A percentile compares a stretch with the other conserved stretches of the same genome.
These are phyloP conservation scores for Coffea humblotiana DNA, from an alignment of 305 asterid species.

Conservation along the genomic window DNA sequence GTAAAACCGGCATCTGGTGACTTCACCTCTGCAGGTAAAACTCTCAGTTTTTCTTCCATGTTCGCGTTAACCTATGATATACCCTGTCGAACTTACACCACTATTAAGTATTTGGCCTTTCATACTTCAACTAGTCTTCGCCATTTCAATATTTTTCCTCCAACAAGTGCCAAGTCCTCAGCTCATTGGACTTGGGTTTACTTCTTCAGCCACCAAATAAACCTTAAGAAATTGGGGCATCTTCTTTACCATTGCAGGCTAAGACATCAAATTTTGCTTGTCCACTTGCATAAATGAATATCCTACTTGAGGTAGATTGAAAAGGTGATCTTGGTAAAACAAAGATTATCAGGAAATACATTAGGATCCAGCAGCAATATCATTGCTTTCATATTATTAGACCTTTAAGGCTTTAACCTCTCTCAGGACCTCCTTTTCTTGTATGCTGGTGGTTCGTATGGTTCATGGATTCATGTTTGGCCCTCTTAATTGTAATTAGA, in stretches of 20 bases:
- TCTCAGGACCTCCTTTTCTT: background rate
- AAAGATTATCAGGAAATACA: background rate
- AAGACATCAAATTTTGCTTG: background rate
- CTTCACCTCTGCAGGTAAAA: slow-evolving; percentile 84
- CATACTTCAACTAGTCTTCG: background rate
- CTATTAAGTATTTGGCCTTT: background rate
- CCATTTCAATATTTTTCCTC: background rate
- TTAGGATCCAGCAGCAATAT: background rate
- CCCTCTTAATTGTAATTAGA: background rate
- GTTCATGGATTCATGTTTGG: background rate
- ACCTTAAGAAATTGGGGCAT: background rate
- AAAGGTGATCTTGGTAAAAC: background rate
- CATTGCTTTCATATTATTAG: background rate
- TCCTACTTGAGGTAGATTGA: background rate
- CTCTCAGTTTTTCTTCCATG: background rate
- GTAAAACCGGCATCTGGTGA: slow-evolving; percentile 84
- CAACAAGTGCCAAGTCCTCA: background rate
- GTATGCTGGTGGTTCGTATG: background rate
- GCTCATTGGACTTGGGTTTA: background rate
- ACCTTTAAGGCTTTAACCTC: background rate
- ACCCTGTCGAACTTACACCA: background rate
- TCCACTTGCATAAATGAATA: background rate
- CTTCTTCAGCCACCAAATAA: background rate
- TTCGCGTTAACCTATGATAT: background rate
- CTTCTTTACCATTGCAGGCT: background rate